Evolutionary conservation across 495 filamentous ascomycete genomes (phyloP), one percentile per base, ranked within the genome.

Genomic region (Penicillium nucicola): DNA sequence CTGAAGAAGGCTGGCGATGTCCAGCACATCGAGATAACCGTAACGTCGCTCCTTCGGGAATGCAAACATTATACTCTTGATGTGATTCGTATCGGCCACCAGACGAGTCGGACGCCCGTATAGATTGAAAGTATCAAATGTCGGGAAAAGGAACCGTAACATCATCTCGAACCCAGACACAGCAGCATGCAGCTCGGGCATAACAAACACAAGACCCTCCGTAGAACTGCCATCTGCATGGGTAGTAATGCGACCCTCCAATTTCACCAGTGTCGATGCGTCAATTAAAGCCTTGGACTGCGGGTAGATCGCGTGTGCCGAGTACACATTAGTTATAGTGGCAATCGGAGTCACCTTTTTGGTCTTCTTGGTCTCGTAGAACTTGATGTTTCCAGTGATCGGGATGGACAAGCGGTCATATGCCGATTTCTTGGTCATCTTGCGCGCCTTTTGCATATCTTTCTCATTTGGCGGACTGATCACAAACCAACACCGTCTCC

Each of bases 401-500:
- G 88, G 48, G 2, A 82, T 86, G 13, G 75, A 61, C 3, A 75
- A 56, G 9, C 87, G 83, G 59, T 95, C 87, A 55, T 97, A 96
- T 8, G 87, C 84, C 4, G 87, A 87, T 71, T 95, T 96, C 72
- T 95, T 97, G 58, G 84, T 64, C 10, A 84, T 77, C 58, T 95
- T 97, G 53, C 89, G 84, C 18, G 84, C 78, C 61, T 90, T 95
- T 52, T 87, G 83, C 34, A 84, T 80, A 45, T 93, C 87, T 69
- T 97, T 99, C 67, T 96, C 91, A 57, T 91, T 87, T 3, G 95
- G 93, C 17, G 92, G 93, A 9, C 81, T 81, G 48, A 97, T 86
- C 52, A 97, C 92, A 67, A 90, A 96, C 89, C 90, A 99, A 65
- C 91, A 97, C 12, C 92, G 85, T 58, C 87, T 83, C 93, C 93